These are phyloP conservation scores for Phyllosticta capitalensis DNA, from an alignment of 2,329 filamentous ascomycete species.

Conservation along the genomic window DNA sequence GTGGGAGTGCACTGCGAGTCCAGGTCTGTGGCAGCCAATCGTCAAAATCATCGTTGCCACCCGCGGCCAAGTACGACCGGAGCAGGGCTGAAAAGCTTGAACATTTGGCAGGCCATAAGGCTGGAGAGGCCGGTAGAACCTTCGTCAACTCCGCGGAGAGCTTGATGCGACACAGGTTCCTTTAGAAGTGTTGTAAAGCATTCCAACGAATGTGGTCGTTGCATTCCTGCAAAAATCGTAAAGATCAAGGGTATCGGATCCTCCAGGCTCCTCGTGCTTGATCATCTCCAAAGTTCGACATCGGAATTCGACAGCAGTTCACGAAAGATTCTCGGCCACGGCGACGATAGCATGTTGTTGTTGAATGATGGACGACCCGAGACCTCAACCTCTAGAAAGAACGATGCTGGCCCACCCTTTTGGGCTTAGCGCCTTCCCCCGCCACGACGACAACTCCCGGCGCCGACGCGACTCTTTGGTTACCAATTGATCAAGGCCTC, in stretches of 20 bases:
- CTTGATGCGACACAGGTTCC: background rate
- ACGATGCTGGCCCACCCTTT: background rate
- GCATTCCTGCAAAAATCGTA: no score
- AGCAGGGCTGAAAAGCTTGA: background rate
- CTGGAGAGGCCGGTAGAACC: background rate
- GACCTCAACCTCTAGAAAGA: background rate
- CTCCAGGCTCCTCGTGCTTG: no score
- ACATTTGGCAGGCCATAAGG: background rate
- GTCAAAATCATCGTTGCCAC: background rate
- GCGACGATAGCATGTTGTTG: no score
- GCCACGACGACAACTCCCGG: background rate
- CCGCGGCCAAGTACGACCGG: background rate
- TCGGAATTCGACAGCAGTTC: no score
- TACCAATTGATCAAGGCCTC: background rate
- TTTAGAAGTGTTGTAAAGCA: no score
- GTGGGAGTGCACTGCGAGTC: background rate
- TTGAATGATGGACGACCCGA: no score
- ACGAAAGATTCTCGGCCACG: no score
- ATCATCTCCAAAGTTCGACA: no score
- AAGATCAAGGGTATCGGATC: no score
- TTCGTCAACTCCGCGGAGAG: background rate
- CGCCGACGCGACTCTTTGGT: background rate
- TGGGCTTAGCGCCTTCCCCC: background rate
- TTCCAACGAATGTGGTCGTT: no score
- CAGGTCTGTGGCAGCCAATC: background rate